Percentiles rank a stretch among this genome's conserved stretches.
Evolutionary conservation across 352 stramenopile species (phyloP).

Genomic region (Globisporangium abappressorium): DNA sequence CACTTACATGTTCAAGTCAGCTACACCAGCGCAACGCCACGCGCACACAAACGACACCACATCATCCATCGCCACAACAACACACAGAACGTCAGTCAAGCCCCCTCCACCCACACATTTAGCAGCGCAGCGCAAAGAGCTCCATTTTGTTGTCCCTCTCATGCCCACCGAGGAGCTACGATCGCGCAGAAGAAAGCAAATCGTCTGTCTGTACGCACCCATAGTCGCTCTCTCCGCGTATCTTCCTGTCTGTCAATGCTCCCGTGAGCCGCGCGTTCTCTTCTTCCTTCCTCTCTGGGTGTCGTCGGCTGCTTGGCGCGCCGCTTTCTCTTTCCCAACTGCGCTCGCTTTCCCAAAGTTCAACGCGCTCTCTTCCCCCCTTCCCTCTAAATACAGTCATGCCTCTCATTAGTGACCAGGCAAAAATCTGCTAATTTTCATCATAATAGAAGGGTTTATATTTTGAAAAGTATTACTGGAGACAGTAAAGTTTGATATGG

Average conservation of each 20-base stretch:
- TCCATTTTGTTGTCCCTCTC: background rate
- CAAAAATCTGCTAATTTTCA: too few species aligned
- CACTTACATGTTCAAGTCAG: constrained; percentile 9
- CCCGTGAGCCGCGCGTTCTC: background rate
- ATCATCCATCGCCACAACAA: background rate
- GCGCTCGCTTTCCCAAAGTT: background rate
- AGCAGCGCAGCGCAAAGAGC: background rate
- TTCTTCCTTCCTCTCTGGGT: background rate
- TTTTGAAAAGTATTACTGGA: too few species aligned
- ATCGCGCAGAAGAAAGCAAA: background rate
- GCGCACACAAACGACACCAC: background rate
- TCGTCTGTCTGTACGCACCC: background rate
- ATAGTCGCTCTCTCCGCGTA: background rate
- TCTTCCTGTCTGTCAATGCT: background rate
- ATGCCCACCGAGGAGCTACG: background rate
- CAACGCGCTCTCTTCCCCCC: background rate
- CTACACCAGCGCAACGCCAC: background rate
- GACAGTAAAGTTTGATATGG: too few species aligned
- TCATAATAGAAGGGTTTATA: too few species aligned
- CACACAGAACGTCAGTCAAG: background rate
- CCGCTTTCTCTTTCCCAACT: background rate
- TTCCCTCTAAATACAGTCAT: too few species aligned
- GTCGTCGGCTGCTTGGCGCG: background rate
- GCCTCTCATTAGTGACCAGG: too few species aligned
- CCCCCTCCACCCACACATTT: background rate